phyloP scores from a whole-genome alignment of 805 yeast species.

The Pichia exigua region DNA sequence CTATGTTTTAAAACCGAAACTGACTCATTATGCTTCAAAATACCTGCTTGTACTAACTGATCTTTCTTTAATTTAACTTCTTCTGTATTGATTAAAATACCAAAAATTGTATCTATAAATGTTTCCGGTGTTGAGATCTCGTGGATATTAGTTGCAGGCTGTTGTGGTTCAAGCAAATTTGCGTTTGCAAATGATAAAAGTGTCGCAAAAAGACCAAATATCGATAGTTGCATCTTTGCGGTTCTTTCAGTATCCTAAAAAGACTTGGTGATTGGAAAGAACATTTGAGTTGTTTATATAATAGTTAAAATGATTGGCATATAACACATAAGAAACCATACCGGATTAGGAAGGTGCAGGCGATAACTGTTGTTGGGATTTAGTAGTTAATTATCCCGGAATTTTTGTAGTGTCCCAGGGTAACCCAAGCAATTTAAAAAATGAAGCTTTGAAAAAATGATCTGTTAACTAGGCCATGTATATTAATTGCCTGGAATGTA shows the following conservation, averaged over 20 bases:
- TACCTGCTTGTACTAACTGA: slow-evolving; percentile 8
- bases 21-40: not conserved
- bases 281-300: too few species aligned
- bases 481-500: too few species aligned
- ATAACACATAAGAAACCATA: not conserved
- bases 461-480: too few species aligned
- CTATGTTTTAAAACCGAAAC: not conserved
- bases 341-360: slow-evolving; percentile 3
- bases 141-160: not conserved
- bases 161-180: not conserved
- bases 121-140: slow-evolving; percentile 4
- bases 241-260: not conserved
- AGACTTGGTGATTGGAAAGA: not conserved
- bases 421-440: not conserved
- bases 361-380: not conserved
- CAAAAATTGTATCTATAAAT: slow-evolving; percentile 22
- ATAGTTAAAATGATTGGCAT: not conserved
- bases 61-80: slow-evolving; percentile 8
- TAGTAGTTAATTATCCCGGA: not conserved
- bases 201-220: not conserved
- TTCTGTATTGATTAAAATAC: slow-evolving; percentile 15
- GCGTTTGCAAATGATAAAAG: not conserved
- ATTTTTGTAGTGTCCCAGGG: not conserved
- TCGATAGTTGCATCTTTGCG: not conserved
- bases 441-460: not conserved